Percentiles rank a stretch among this genome's conserved stretches.
Conservation (phyloP, 2,329 filamentous ascomycete genomes). For the Pseudogymnoascus pannorum region DNA sequence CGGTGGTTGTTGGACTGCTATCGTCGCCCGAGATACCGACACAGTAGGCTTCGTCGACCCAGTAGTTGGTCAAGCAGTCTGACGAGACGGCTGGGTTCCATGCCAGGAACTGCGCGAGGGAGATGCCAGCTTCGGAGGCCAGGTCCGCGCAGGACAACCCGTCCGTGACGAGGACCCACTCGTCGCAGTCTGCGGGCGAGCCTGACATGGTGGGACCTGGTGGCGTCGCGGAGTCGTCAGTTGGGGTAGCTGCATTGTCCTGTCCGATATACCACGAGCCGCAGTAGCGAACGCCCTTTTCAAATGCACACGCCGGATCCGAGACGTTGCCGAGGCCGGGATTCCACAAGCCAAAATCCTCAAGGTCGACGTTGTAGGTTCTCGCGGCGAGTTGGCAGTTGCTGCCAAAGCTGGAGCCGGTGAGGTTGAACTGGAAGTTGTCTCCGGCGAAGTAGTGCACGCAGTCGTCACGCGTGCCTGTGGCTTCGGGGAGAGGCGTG, state of each 20-base stretch:
- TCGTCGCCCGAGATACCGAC: background rate
- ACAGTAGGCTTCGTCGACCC: constrained; percentile 8
- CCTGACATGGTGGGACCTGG: constrained; percentile 17
- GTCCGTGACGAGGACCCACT: constrained; percentile 10
- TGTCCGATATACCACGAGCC: constrained; percentile 10
- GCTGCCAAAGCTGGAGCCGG: background rate
- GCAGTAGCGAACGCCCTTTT: constrained; percentile 12
- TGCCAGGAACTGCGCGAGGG: constrained; percentile 17
- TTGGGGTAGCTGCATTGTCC: constrained; percentile 8
- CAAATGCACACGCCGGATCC: constrained; percentile 10
- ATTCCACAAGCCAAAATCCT: background rate
- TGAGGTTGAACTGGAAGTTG: background rate
- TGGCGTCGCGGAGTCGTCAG: constrained; percentile 9
- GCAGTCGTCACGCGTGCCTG: background rate
- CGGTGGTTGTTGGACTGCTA: background rate
- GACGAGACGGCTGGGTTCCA: constrained; percentile 28
- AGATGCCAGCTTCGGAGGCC: background rate
- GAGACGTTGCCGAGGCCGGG: background rate
- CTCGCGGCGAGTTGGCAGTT: background rate
- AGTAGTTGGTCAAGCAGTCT: constrained; percentile 16
- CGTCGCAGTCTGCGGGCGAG: constrained; percentile 16
- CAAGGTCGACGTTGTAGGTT: background rate
- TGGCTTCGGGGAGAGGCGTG: background rate
- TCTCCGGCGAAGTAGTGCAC: background rate
- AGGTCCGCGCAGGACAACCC: constrained; percentile 13